These are phyloP conservation scores for Annulohypoxylon moriforme DNA, from an alignment of 495 filamentous ascomycete genomes.

Conservation along the genomic window DNA sequence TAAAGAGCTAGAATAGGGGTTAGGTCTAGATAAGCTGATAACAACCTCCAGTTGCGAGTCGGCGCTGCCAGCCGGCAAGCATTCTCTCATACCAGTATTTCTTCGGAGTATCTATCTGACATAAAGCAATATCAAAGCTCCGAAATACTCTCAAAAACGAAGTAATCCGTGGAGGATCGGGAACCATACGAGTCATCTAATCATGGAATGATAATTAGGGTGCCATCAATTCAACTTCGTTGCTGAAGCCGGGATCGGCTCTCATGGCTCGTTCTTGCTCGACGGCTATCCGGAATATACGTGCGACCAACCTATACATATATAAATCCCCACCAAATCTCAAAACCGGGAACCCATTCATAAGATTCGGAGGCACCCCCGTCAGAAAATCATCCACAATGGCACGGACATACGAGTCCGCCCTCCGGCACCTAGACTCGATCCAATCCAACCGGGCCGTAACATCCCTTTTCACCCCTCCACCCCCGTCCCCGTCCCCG, in stretches of 20 bases:
- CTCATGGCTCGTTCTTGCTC: background rate
- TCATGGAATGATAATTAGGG: background rate
- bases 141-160: conserved; percentile 1
- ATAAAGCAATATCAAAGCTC: background rate
- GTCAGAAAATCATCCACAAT: conserved; percentile 33
- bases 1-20: conserved; percentile 1
- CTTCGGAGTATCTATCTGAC: conserved; percentile 13
- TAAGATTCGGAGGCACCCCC: background rate
- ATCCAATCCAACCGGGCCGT: conserved; percentile 81
- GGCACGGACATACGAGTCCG: conserved; percentile 51
- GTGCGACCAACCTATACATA: background rate
- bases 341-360: background rate
- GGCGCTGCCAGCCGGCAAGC: background rate
- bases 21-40: conserved; percentile 3
- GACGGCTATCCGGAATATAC: background rate
- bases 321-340: background rate
- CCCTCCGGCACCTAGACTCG: conserved; percentile 68
- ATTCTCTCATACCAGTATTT: background rate
- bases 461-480: conserved; percentile 49
- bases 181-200: background rate
- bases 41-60: background rate
- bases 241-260: background rate
- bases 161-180: background rate
- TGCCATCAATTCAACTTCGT: background rate
- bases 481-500: conserved; percentile 19